These are phyloP conservation scores for Selaginella tamariscina DNA, from an alignment of 75 land plant genomes.

Conservation along the genomic window DNA sequence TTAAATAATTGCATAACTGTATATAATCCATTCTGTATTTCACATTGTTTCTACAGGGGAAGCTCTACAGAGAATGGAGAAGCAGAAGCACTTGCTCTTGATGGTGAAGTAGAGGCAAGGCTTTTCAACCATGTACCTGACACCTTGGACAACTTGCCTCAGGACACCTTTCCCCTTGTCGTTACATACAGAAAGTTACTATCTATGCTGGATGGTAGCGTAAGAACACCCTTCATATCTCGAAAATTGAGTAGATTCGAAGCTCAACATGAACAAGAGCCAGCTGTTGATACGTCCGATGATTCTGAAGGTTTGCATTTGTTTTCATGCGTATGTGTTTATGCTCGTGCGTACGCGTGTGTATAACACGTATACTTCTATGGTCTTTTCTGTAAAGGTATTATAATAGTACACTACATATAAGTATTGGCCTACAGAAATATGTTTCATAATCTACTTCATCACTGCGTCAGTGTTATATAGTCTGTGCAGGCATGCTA, in stretches of 20 bases:
- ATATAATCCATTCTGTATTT: not conserved
- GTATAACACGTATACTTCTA: too few species aligned
- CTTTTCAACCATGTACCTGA: constrained; percentile 32
- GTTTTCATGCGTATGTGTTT: too few species aligned
- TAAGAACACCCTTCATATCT: constrained; percentile 23
- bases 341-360: too few species aligned
- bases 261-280: not conserved
- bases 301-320: too few species aligned
- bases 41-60: not conserved
- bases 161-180: constrained; percentile 33
- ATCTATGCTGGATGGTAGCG: constrained; percentile 47
- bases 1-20: too few species aligned
- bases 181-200: constrained; percentile 47
- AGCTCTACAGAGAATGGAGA: not conserved
- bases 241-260: not conserved
- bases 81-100: constrained; percentile 5
- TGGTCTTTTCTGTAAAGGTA: too few species aligned
- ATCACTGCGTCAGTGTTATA: too few species aligned
- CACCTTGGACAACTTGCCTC: constrained; percentile 24
- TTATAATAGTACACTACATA: too few species aligned
- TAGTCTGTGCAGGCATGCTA: too few species aligned
- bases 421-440: too few species aligned
- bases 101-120: constrained; percentile 13
- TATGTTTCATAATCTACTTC: too few species aligned
- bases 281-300: not conserved